These are phyloP conservation scores for Catharanthus roseus DNA, from an alignment of 257 asterid species.

Conservation along the genomic window DNA sequence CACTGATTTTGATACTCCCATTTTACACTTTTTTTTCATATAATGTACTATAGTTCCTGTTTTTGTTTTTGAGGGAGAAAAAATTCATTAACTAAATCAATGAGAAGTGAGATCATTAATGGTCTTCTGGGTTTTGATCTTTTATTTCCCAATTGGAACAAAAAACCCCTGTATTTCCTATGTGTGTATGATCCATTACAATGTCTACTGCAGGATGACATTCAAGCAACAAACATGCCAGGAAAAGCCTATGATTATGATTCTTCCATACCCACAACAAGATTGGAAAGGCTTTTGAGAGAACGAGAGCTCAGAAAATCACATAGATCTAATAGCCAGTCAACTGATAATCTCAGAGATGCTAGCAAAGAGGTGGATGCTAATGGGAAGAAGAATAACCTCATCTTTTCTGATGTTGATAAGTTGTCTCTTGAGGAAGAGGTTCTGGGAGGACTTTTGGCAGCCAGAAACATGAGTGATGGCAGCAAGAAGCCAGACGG, in stretches of 20 bases:
- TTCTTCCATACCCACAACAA: conserved; percentile 42
- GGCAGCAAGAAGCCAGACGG: conserved; percentile 40
- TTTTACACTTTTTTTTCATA: no score
- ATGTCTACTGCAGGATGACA: conserved; percentile 39
- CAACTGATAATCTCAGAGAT: conserved; percentile 46
- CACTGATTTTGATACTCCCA: neutral
- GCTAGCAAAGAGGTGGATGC: conserved; percentile 33
- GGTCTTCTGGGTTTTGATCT: neutral
- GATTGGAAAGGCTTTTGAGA: conserved; percentile 71
- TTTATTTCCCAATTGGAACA: neutral
- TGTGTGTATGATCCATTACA: neutral
- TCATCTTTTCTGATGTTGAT: conserved; percentile 35
- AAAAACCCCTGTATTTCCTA: neutral
- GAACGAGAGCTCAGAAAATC: conserved; percentile 63
- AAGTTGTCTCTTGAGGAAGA: conserved; percentile 44
- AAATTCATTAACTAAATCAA: neutral
- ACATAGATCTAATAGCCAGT: conserved; percentile 32
- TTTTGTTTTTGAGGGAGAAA: neutral
- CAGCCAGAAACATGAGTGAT: conserved; percentile 22
- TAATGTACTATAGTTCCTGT: neutral
- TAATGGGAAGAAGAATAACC: conserved; percentile 29
- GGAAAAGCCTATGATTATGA: conserved; percentile 30
- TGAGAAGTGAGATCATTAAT: neutral
- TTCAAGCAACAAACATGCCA: conserved; percentile 26
- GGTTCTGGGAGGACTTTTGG: conserved; percentile 34